These are phyloP conservation scores for Triticum turgidum DNA, from an alignment of 176 grass and related monocot species.

Conservation along the genomic window DNA sequence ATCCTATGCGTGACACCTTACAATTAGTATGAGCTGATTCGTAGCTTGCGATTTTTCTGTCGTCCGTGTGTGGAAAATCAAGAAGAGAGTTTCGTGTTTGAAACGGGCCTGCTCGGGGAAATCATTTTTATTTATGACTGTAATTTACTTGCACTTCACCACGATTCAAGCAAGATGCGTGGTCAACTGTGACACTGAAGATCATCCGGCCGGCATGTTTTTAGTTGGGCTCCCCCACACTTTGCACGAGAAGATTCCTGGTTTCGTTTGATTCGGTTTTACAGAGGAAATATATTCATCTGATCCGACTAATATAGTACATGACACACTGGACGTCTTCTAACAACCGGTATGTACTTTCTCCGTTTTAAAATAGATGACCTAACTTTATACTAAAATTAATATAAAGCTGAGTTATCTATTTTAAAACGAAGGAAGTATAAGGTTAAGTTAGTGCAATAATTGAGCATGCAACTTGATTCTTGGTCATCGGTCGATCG, in stretches of 20 bases:
- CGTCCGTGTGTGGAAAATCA: too few relatives aligned
- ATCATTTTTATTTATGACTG: background rate
- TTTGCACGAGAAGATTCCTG: too few relatives aligned
- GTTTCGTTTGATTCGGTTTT: too few relatives aligned
- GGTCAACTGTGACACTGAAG: too few relatives aligned
- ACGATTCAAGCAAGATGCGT: background rate
- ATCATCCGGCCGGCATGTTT: too few relatives aligned
- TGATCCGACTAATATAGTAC: background rate
- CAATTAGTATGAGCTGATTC: background rate
- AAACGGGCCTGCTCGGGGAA: background rate
- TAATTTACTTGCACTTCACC: background rate
- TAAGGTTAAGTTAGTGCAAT: background rate
- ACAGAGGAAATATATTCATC: too few relatives aligned
- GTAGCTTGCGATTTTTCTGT: background rate
- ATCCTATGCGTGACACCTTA: too few relatives aligned
- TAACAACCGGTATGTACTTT: background rate
- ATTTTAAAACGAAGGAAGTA: too few relatives aligned
- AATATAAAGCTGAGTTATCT: too few relatives aligned
- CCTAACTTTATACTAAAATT: too few relatives aligned
- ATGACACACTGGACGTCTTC: background rate
- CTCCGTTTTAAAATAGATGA: too few relatives aligned
- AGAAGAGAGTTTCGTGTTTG: background rate
- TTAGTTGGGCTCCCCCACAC: too few relatives aligned
- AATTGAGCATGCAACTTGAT: conserved; percentile 17
- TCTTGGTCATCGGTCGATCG: background rate